Evolutionary conservation across 345 rosid genomes (phyloP).

Genomic region (Populus davidiana): DNA sequence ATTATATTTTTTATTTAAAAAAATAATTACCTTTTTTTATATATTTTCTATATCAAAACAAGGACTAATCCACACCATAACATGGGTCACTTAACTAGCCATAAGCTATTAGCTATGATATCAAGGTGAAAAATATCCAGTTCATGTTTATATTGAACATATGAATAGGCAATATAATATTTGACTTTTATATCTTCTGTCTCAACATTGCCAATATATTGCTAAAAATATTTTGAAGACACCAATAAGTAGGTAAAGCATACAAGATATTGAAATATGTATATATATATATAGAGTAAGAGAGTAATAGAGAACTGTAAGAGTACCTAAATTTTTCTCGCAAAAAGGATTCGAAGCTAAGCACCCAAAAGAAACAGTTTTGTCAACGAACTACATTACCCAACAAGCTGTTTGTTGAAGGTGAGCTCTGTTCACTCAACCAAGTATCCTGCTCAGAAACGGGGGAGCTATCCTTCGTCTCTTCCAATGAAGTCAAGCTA

Average conservation of each 20-base stretch:
- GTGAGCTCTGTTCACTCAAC: slow-evolving; percentile 86
- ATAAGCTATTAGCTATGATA: too few relatives aligned
- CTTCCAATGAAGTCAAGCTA: slow-evolving; percentile 36
- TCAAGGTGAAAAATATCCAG: neutral
- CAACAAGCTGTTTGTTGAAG: slow-evolving; percentile 69
- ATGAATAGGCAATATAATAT: neutral
- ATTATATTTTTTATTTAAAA: too few relatives aligned
- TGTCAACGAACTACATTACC: slow-evolving; percentile 49
- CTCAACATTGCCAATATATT: neutral
- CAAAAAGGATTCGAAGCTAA: slow-evolving; percentile 2
- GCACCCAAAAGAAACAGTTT: neutral
- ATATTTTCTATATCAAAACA: too few relatives aligned
- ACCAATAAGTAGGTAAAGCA: neutral
- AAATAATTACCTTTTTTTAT: too few relatives aligned
- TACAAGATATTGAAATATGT: neutral
- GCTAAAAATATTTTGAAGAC: neutral
- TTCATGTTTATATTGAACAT: neutral
- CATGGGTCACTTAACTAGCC: too few relatives aligned
- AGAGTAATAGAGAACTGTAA: neutral
- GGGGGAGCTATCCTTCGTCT: slow-evolving; percentile 52
- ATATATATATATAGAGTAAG: neutral
- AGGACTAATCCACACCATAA: fast-evolving
- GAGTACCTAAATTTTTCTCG: slow-evolving; percentile 5
- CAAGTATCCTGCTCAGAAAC: slow-evolving; percentile 75
- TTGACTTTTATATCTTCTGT: neutral